Conservation (phyloP, 192 early-diverging fungal species). For the Rhizophagus sp. region DNA sequence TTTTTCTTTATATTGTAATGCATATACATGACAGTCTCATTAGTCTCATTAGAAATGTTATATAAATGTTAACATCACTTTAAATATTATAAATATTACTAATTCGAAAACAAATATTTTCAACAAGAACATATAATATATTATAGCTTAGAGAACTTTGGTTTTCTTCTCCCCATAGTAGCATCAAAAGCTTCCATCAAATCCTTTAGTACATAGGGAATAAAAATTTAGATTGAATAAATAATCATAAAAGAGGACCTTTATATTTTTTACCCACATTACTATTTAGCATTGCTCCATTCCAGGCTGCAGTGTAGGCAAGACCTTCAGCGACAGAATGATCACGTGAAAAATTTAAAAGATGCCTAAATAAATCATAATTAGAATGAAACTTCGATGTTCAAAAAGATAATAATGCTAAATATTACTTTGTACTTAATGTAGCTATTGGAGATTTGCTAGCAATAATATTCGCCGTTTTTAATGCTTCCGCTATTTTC, state of each 20-base stretch:
- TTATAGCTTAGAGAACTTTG: slow-evolving; percentile 29
- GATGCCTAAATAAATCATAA: slow-evolving; percentile 45
- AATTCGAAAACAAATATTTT: no score
- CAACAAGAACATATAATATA: background rate
- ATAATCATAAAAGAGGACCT: background rate
- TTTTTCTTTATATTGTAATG: no score
- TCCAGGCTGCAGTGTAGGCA: slow-evolving; percentile 88
- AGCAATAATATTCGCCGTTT: slow-evolving; percentile 75
- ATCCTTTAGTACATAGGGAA: slow-evolving; percentile 14
- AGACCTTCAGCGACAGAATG: slow-evolving; percentile 89
- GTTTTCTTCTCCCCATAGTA: slow-evolving; percentile 11
- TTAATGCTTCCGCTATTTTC: slow-evolving; percentile 55
- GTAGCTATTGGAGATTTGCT: slow-evolving; percentile 87
- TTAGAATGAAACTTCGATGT: background rate
- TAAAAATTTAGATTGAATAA: background rate
- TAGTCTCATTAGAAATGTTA: no score
- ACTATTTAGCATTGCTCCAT: slow-evolving; percentile 78
- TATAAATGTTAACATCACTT: no score
- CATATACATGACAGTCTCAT: no score
- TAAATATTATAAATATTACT: no score
- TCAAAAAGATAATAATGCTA: background rate
- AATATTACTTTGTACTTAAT: slow-evolving; percentile 78
- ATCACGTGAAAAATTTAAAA: slow-evolving; percentile 91
- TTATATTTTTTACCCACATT: slow-evolving; percentile 41
- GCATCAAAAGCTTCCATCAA: slow-evolving; percentile 7